Percentiles rank a stretch among this genome's conserved stretches.
Conservation (phyloP, 2,329 filamentous ascomycete genomes). For the Neonectria ditissima region DNA sequence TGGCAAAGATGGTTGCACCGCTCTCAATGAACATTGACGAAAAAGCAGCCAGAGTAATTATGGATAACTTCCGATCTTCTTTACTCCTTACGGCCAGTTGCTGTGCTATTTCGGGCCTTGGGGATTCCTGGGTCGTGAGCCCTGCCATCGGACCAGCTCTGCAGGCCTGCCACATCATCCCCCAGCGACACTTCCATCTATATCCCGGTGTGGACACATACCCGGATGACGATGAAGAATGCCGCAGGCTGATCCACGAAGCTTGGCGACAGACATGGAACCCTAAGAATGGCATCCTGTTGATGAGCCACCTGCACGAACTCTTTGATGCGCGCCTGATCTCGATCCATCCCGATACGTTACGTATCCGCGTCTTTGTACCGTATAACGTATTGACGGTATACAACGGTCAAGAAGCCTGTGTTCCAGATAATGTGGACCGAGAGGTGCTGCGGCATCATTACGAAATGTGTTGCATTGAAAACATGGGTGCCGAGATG, state of each 20-base stretch:
- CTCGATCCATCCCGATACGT: not conserved
- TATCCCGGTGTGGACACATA: slow-evolving; percentile 22
- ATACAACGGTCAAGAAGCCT: not conserved
- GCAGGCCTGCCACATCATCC: slow-evolving; percentile 37
- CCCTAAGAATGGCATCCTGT: not conserved
- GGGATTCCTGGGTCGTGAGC: slow-evolving; percentile 25
- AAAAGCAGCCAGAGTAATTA: not conserved
- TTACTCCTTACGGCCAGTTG: slow-evolving; percentile 9
- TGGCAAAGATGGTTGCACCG: slow-evolving; percentile 9
- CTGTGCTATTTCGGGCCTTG: slow-evolving; percentile 30
- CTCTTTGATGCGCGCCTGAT: not conserved
- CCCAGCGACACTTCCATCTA: slow-evolving; percentile 35
- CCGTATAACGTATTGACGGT: not conserved
- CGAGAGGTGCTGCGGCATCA: not conserved
- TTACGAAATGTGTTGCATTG: slow-evolving; percentile 5
- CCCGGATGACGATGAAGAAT: no score
- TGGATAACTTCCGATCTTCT: slow-evolving; percentile 8
- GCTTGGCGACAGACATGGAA: slow-evolving; percentile 25
- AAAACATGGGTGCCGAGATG: slow-evolving; percentile 13
- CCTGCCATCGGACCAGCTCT: slow-evolving; percentile 29
- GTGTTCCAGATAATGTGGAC: not conserved
- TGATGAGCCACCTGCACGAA: not conserved
- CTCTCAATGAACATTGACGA: slow-evolving; percentile 2
- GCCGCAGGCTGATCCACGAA: slow-evolving; percentile 4
- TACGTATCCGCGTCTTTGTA: not conserved